Evolutionary conservation across 129 eudicot genomes (phyloP).

Genomic region (Silybum marianum): DNA sequence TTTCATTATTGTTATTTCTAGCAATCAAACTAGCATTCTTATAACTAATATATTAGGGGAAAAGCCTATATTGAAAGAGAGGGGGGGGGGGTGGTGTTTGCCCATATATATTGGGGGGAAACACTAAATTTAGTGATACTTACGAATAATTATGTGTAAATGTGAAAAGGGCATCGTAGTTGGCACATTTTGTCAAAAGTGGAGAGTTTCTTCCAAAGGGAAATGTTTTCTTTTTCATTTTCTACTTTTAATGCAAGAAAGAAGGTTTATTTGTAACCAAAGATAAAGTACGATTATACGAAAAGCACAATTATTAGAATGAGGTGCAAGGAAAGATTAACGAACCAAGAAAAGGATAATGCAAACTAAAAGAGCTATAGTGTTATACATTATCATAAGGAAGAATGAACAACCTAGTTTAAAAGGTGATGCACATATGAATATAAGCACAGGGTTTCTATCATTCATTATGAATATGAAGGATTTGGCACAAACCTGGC

Average conservation of each 20-base stretch:
- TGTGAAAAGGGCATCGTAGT: not conserved
- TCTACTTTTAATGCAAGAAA: too few relatives aligned
- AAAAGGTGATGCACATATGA: not conserved
- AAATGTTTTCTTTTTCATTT: not conserved
- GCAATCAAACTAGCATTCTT: not conserved
- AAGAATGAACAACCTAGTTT: not conserved
- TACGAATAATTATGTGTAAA: not conserved
- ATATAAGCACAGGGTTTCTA: not conserved
- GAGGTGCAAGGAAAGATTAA: not conserved
- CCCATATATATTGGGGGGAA: too few relatives aligned
- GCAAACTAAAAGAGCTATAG: not conserved
- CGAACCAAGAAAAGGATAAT: not conserved
- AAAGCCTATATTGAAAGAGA: too few relatives aligned
- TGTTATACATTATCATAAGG: not conserved
- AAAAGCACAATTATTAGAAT: not conserved
- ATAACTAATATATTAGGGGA: not conserved
- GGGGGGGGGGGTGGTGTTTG: too few relatives aligned
- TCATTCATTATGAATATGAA: conserved; percentile 15
- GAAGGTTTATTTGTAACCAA: not conserved
- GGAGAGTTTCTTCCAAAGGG: not conserved
- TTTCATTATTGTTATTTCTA: conserved; percentile 3
- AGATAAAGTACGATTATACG: not conserved
- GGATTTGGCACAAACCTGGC: conserved; percentile 62
- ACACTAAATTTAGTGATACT: not conserved
- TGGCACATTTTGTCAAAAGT: conserved; percentile 8